Evolutionary conservation across 2,329 filamentous ascomycete genomes (phyloP), one percentile per base, ranked within the genome.

Genomic region (Hymenoscyphus scutula): DNA sequence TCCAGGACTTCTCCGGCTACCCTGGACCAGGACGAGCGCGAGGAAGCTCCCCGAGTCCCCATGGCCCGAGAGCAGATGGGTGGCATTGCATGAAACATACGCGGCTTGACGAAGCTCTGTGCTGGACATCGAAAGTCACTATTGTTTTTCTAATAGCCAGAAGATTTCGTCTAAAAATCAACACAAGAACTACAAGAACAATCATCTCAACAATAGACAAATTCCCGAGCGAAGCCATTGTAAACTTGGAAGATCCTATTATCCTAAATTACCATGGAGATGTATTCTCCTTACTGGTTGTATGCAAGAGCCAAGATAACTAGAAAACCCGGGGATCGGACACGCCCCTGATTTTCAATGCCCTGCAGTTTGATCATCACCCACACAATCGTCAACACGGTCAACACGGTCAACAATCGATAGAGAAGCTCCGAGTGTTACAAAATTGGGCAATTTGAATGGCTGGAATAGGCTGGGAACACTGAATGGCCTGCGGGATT

Each of bases 371-470:
- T 56, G 29, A 56, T 32, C 29, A 56, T 56, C 53, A n/a, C 17
- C 10, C 29, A 29, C 29, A 34, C 5, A 41, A 19, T 41, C 38
- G 29, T 32, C 51, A 27, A 45, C 38, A 19, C 7, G 5, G 32
- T 45, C 48, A 53, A 41, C 25, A 48, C 29, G 5, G 32, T 45
- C 48, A 53, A 41, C 25, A 48, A 17, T 56, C 29, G 53, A 32
- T 37, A 32, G 37, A 25, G 51, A 53, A 25, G 23, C 17, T 23
- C 51, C 54, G 41, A 23, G 23, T 29, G 25, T n/a, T 19, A 45
- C 37, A 29, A 61, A 53, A 61, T 61, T 61, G 54, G n/a, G 38
- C 54, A 61, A 61, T 61, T 51, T 61, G 54, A 53, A 29, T 61
- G 59, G 54, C 41, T n/a, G 45, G 38, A n/a, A n/a, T n/a, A n/a